Percentiles rank a stretch among this genome's conserved stretches.
phyloP scores from a whole-genome alignment of 2,329 filamentous ascomycete species.

The Aphanoascus verrucosus region DNA sequence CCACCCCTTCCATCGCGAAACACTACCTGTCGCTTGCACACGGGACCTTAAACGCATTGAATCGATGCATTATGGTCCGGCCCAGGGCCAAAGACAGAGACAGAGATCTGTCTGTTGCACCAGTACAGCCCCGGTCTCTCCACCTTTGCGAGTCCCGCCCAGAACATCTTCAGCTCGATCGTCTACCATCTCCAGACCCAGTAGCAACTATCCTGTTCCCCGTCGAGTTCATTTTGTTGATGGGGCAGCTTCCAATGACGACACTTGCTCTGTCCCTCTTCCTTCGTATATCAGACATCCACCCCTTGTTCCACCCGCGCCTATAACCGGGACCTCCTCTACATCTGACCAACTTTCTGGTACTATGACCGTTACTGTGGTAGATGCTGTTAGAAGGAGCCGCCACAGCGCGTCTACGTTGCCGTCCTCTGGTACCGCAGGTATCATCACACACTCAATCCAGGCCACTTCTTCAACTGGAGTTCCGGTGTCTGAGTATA shows the following conservation, averaged over 20 bases:
- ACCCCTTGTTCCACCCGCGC: constrained; percentile 4
- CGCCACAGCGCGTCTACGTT: neutral
- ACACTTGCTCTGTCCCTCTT: constrained; percentile 6
- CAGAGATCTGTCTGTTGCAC: constrained; percentile 2
- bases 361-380: neutral
- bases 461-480: neutral
- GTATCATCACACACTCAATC: neutral
- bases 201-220: constrained; percentile 7
- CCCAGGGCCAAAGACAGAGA: neutral
- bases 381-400: neutral
- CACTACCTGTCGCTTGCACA: constrained; percentile 19
- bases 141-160: neutral
- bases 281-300: constrained; percentile 12
- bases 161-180: constrained; percentile 4
- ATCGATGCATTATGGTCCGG: neutral
- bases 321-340: neutral
- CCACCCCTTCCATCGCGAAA: constrained; percentile 28
- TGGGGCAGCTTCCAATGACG: neutral
- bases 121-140: neutral
- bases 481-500: neutral
- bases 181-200: constrained; percentile 1
- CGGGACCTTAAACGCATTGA: neutral
- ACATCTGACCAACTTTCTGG: neutral
- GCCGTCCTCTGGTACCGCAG: neutral
- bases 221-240: constrained; percentile 9